These are phyloP conservation scores for Musa troglodytarum DNA, from an alignment of 176 grass and related monocot genomes.

Conservation along the genomic window DNA sequence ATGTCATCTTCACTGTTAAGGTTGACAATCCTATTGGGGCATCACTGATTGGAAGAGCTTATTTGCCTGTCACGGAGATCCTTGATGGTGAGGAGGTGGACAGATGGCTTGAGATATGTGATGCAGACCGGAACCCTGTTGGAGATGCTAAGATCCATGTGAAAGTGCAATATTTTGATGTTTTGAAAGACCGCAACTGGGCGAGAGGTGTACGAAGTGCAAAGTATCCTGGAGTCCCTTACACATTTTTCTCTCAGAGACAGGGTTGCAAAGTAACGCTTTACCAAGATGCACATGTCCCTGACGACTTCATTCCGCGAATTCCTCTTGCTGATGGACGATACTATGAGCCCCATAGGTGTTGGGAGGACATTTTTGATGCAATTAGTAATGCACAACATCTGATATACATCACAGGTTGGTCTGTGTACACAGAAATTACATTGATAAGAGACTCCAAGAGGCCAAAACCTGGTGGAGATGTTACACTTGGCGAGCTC, in stretches of 20 bases:
- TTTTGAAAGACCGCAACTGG: slow-evolving; percentile 14
- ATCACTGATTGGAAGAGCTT: slow-evolving; percentile 72
- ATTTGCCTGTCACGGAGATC: slow-evolving; percentile 31
- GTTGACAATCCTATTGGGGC: slow-evolving; percentile 54
- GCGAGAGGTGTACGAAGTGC: slow-evolving; percentile 8
- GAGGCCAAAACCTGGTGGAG: slow-evolving; percentile 19
- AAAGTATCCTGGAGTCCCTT: slow-evolving; percentile 21
- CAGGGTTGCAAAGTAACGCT: slow-evolving; percentile 14
- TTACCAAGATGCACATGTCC: slow-evolving; percentile 21
- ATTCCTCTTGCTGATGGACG: slow-evolving; percentile 20
- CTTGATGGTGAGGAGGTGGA: slow-evolving; percentile 15
- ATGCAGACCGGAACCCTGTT: slow-evolving; percentile 5
- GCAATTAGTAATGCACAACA: slow-evolving; percentile 20
- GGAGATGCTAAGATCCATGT: slow-evolving; percentile 15
- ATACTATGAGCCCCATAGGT: slow-evolving; percentile 10
- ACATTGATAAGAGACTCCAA: slow-evolving; percentile 15
- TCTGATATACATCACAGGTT: slow-evolving; percentile 23
- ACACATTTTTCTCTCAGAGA: slow-evolving; percentile 22
- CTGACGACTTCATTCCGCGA: slow-evolving; percentile 16
- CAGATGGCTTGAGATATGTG: slow-evolving; percentile 17
- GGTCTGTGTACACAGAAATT: slow-evolving; percentile 19
- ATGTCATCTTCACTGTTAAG: slow-evolving; percentile 88
- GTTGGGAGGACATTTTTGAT: slow-evolving; percentile 24
- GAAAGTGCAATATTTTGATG: slow-evolving; percentile 12
- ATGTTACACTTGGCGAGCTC: slow-evolving; percentile 13